Percentiles rank a stretch among this genome's conserved stretches.
These are phyloP conservation scores for Pelargonium nanum DNA, from an alignment of 345 rosid species.

Conservation along the genomic window DNA sequence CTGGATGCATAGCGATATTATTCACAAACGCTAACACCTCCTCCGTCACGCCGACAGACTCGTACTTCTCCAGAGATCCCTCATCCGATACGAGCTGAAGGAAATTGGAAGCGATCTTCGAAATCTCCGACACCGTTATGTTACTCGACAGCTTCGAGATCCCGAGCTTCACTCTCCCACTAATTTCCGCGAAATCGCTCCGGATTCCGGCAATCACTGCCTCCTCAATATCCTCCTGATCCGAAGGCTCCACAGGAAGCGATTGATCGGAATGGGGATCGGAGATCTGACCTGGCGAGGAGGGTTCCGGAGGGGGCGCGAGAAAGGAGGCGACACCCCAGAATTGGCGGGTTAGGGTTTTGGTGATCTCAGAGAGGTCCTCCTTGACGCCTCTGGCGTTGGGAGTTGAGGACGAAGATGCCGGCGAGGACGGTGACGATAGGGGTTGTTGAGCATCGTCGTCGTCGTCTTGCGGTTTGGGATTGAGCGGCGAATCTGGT, in stretches of 20 bases:
- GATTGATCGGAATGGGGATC: constrained; percentile 2
- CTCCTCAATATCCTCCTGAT: constrained; percentile 21
- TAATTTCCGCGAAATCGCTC: constrained; percentile 63
- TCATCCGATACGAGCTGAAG: constrained; percentile 50
- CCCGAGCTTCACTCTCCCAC: constrained; percentile 53
- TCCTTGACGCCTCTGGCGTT: constrained; percentile 67
- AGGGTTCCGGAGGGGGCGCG: constrained; percentile 50
- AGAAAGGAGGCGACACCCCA: constrained; percentile 94
- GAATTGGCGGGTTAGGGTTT: constrained; percentile 68
- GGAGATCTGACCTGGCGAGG: constrained; percentile 12
- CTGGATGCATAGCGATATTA: constrained; percentile 85
- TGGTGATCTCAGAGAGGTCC: constrained; percentile 70
- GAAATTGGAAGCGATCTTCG: constrained; percentile 46
- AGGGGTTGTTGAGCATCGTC: constrained; percentile 2
- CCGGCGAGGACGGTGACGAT: constrained; percentile 8
- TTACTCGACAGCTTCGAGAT: constrained; percentile 54
- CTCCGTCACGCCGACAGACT: constrained; percentile 65
- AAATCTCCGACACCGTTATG: constrained; percentile 51
- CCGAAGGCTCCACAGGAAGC: constrained; percentile 1
- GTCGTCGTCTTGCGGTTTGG: constrained; percentile 1
- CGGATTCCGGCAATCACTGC: constrained; percentile 43
- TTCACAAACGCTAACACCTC: constrained; percentile 72
- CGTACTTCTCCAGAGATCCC: constrained; percentile 27
- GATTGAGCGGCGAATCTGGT: constrained; percentile 3
- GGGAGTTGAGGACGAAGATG: constrained; percentile 11